These are phyloP conservation scores for Iris macrosiphon DNA, from an alignment of 106 monocot genomes.

Conservation along the genomic window DNA sequence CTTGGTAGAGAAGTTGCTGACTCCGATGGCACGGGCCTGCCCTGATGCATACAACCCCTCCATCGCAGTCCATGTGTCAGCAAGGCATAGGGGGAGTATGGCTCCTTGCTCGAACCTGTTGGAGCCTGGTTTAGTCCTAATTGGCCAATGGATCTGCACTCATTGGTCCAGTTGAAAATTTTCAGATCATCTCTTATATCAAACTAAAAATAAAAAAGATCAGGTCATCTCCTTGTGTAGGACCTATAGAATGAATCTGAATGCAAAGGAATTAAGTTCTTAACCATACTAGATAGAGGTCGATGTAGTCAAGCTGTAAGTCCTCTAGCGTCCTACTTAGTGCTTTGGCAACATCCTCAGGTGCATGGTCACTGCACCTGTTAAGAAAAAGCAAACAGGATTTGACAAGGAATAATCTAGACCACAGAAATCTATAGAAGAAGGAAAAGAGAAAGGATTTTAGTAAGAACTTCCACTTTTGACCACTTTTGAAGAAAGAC, in stretches of 20 bases:
- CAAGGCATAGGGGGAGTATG: constrained; percentile 44
- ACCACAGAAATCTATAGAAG: neutral
- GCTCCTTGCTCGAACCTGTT: constrained; percentile 35
- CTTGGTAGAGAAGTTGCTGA: constrained; percentile 69
- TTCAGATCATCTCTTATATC: too few species aligned
- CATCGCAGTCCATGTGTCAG: constrained; percentile 71
- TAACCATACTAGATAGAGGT: constrained; percentile 46
- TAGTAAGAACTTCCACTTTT: neutral
- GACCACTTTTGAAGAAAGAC: too few species aligned
- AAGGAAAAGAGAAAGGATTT: neutral
- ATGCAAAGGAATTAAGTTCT: neutral
- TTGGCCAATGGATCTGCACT: constrained; percentile 59
- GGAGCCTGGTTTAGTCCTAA: constrained; percentile 59
- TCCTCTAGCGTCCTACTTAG: constrained; percentile 37
- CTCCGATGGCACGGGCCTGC: constrained; percentile 63
- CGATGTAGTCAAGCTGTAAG: constrained; percentile 64
- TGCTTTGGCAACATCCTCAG: constrained; percentile 61
- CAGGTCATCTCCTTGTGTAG: too few species aligned
- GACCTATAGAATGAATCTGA: too few species aligned
- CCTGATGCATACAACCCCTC: constrained; percentile 57
- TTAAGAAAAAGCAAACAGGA: neutral
- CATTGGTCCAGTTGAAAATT: neutral
- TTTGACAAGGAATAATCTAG: neutral
- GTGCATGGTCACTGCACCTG: constrained; percentile 66
- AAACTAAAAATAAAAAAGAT: too few species aligned